Conservation (phyloP, 2,329 filamentous ascomycete species). For the Pseudogymnoascus pannorum region DNA sequence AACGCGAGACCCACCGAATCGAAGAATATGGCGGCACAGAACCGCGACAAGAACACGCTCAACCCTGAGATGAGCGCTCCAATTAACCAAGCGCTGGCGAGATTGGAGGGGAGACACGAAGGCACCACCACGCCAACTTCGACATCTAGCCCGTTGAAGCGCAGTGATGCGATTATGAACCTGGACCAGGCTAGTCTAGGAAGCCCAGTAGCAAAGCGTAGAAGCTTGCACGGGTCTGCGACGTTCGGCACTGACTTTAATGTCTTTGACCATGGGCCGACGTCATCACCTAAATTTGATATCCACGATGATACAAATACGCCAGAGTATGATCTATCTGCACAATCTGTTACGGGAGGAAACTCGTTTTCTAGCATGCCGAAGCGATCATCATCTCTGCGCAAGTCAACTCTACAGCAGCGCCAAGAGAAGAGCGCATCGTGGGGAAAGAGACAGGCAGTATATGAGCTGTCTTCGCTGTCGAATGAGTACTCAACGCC, state of each 20-base stretch:
- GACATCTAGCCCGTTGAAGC: slow-evolving; percentile 79
- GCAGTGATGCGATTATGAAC: slow-evolving; percentile 84
- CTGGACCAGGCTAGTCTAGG: slow-evolving; percentile 70
- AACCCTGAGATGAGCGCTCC: slow-evolving; percentile 49
- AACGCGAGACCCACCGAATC: slow-evolving; percentile 35
- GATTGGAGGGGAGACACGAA: slow-evolving; percentile 35
- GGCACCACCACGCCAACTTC: slow-evolving; percentile 41
- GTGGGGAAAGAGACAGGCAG: slow-evolving; percentile 52
- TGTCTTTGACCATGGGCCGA: slow-evolving; percentile 62
- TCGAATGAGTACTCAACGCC: slow-evolving; percentile 41
- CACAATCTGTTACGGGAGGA: slow-evolving; percentile 28
- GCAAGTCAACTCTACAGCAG: slow-evolving; percentile 83
- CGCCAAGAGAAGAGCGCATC: slow-evolving; percentile 59
- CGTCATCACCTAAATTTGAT: slow-evolving; percentile 40
- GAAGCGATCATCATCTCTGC: slow-evolving; percentile 67
- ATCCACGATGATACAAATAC: slow-evolving; percentile 42
- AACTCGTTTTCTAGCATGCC: slow-evolving; percentile 42
- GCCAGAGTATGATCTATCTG: slow-evolving; percentile 47
- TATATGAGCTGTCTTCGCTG: slow-evolving; percentile 46
- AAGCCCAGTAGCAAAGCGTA: slow-evolving; percentile 83
- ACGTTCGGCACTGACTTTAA: slow-evolving; percentile 57
- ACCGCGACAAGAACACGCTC: slow-evolving; percentile 40
- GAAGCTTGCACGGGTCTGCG: slow-evolving; percentile 75
- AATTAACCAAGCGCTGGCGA: slow-evolving; percentile 43
- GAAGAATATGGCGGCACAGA: slow-evolving; percentile 40